Evolutionary conservation across 2,329 filamentous ascomycete species (phyloP).

Genomic region (Penicillium vulpinum): DNA sequence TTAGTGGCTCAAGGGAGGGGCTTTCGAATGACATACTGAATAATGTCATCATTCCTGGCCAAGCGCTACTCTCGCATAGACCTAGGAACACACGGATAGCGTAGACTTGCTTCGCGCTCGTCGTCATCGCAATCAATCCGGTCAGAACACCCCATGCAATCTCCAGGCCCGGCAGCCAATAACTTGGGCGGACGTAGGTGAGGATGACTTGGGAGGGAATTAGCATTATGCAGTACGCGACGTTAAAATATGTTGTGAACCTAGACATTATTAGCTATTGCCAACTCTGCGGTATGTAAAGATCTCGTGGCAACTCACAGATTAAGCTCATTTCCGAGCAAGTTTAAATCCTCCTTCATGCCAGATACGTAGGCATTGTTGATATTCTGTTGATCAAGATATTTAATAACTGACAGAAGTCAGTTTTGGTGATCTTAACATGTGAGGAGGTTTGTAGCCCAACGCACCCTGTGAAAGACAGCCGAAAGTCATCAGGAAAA

Average conservation of each 20-base stretch:
- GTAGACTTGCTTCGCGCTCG: slow-evolving; percentile 33
- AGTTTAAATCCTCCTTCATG: slow-evolving; percentile 27
- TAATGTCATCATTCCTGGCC: slow-evolving; percentile 35
- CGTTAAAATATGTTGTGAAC: slow-evolving; percentile 45
- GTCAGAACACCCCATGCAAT: slow-evolving; percentile 34
- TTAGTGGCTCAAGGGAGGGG: neutral
- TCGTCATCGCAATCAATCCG: slow-evolving; percentile 30
- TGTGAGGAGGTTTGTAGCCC: neutral
- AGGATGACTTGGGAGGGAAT: slow-evolving; percentile 45
- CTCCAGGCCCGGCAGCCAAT: slow-evolving; percentile 31
- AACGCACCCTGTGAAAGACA: slow-evolving; percentile 41
- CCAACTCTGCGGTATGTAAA: no score
- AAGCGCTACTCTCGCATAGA: slow-evolving; percentile 31
- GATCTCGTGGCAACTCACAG: slow-evolving; percentile 8
- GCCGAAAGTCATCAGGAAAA: slow-evolving; percentile 43
- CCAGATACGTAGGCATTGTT: slow-evolving; percentile 33
- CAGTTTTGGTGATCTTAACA: neutral
- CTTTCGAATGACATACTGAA: slow-evolving; percentile 20
- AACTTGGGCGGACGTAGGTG: slow-evolving; percentile 36
- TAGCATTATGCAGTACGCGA: slow-evolving; percentile 42
- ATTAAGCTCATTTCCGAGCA: slow-evolving; percentile 25
- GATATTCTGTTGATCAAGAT: slow-evolving; percentile 27
- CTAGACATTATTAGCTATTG: slow-evolving; percentile 12
- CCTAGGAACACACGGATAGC: slow-evolving; percentile 32
- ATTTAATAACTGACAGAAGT: slow-evolving; percentile 23